Percentiles rank a stretch among this genome's conserved stretches.
Evolutionary conservation across 2,329 filamentous ascomycete species (phyloP).

Genomic region (Sporothrix sp.): DNA sequence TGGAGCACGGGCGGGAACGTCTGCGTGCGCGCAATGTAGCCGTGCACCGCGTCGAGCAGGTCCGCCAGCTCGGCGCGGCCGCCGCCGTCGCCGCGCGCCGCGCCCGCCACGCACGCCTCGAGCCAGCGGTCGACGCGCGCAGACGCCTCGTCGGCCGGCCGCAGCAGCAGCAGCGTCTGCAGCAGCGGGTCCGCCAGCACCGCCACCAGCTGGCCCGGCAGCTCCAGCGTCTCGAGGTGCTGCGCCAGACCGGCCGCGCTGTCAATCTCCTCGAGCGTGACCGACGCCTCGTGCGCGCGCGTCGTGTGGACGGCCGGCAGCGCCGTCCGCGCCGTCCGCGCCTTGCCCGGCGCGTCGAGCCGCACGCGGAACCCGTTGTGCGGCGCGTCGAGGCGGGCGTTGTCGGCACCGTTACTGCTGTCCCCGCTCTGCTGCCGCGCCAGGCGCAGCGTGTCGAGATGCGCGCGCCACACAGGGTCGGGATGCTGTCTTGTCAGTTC

Average conservation of each 20-base stretch:
- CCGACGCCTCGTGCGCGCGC: slow-evolving; percentile 56
- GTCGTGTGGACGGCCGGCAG: slow-evolving; percentile 65
- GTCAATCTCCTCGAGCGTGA: slow-evolving; percentile 70
- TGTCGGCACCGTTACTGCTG: slow-evolving; percentile 19
- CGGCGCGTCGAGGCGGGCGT: slow-evolving; percentile 21
- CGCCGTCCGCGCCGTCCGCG: slow-evolving; percentile 22
- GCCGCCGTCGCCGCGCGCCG: slow-evolving; percentile 38
- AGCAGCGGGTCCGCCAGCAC: slow-evolving; percentile 66
- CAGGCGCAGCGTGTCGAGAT: slow-evolving; percentile 57
- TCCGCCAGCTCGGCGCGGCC: slow-evolving; percentile 41
- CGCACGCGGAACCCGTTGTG: slow-evolving; percentile 52
- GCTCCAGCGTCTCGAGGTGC: slow-evolving; percentile 66
- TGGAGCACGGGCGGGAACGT: slow-evolving; percentile 18
- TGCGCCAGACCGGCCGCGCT: slow-evolving; percentile 58
- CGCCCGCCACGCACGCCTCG: slow-evolving; percentile 44
- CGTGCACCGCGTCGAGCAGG: slow-evolving; percentile 44
- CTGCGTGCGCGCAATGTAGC: slow-evolving; percentile 42
- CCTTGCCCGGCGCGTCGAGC: slow-evolving; percentile 34
- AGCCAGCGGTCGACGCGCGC: slow-evolving; percentile 52
- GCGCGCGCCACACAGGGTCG: slow-evolving; percentile 63
- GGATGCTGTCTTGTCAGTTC: slow-evolving; percentile 45
- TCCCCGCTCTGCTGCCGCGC: slow-evolving; percentile 41
- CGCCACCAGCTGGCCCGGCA: slow-evolving; percentile 73
- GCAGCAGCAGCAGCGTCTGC: slow-evolving; percentile 64
- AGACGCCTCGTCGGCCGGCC: slow-evolving; percentile 42